phyloP scores from a whole-genome alignment of 176 grass and related monocot species.

The Triticum timopheevii region DNA sequence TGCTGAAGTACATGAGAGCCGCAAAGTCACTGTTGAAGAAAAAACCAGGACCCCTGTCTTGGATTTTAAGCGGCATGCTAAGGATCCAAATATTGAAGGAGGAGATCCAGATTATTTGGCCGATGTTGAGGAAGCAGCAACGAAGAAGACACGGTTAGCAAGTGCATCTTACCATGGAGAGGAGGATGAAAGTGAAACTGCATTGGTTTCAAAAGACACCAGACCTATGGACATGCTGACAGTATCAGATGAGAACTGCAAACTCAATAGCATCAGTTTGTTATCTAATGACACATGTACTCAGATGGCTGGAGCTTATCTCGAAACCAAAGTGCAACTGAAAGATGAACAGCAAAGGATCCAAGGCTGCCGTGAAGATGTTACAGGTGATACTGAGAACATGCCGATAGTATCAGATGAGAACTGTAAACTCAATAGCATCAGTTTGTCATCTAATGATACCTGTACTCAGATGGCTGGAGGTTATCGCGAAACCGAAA shows the following conservation, averaged over 20 bases:
- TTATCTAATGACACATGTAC: constrained; percentile 11
- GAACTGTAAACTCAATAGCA: neutral
- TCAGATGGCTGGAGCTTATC: constrained; percentile 15
- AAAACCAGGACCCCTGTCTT: constrained; percentile 14
- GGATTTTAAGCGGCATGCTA: constrained; percentile 18
- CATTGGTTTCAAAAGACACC: constrained; percentile 16
- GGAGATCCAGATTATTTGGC: constrained; percentile 11
- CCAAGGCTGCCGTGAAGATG: constrained; percentile 15
- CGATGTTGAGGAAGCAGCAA: constrained; percentile 27
- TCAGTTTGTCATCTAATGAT: constrained; percentile 15
- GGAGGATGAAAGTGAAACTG: constrained; percentile 2
- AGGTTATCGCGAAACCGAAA: constrained; percentile 12
- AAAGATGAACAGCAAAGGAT: constrained; percentile 22
- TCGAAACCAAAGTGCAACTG: constrained; percentile 21
- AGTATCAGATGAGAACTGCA: constrained; percentile 21
- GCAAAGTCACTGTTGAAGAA: constrained; percentile 10
- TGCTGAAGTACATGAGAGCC: constrained; percentile 21
- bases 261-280: constrained; percentile 4
- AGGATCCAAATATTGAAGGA: neutral
- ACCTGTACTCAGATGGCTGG: constrained; percentile 11
- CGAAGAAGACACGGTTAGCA: constrained; percentile 33
- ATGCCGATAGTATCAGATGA: constrained; percentile 20
- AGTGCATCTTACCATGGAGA: constrained; percentile 26
- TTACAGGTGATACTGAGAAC: too few species aligned
- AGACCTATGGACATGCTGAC: neutral